Evolutionary conservation across 2,329 filamentous ascomycete genomes (phyloP).

Genomic region (Pseudocercospora macadamiae): DNA sequence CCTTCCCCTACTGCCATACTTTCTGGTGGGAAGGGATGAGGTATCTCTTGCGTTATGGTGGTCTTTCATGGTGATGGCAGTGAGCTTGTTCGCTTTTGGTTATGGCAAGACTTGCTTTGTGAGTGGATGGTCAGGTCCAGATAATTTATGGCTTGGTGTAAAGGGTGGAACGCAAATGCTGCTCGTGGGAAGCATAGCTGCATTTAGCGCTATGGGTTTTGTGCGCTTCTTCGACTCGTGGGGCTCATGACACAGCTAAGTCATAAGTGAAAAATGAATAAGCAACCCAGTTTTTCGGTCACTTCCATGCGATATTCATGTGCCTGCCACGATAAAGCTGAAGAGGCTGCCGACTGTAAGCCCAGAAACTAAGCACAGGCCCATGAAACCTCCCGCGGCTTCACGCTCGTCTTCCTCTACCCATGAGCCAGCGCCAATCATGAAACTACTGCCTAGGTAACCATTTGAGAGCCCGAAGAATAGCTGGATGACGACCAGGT

Average conservation of each 20-base stretch:
- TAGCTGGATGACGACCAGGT: slow-evolving; percentile 79
- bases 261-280: too few relatives aligned
- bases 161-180: slow-evolving; percentile 67
- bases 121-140: slow-evolving; percentile 44
- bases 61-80: slow-evolving; percentile 56
- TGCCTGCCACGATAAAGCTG: slow-evolving; percentile 69
- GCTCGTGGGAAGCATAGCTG: slow-evolving; percentile 65
- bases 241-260: slow-evolving; percentile 7
- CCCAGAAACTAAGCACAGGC: slow-evolving; percentile 81
- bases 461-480: slow-evolving; percentile 85
- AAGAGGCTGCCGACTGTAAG: slow-evolving; percentile 82
- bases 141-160: slow-evolving; percentile 51
- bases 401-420: slow-evolving; percentile 82
- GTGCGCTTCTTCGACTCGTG: slow-evolving; percentile 25
- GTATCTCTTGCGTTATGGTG: slow-evolving; percentile 49
- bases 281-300: too few relatives aligned
- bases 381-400: slow-evolving; percentile 93
- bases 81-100: slow-evolving; percentile 56
- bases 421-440: slow-evolving; percentile 86
- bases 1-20: slow-evolving; percentile 57
- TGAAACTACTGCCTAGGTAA: slow-evolving; percentile 81
- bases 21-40: slow-evolving; percentile 43
- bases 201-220: slow-evolving; percentile 63
- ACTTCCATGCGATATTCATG: background rate
- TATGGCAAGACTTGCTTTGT: slow-evolving; percentile 53